Evolutionary conservation across 2,329 filamentous ascomycete genomes (phyloP).

Genomic region (Fusarium denticulatum): DNA sequence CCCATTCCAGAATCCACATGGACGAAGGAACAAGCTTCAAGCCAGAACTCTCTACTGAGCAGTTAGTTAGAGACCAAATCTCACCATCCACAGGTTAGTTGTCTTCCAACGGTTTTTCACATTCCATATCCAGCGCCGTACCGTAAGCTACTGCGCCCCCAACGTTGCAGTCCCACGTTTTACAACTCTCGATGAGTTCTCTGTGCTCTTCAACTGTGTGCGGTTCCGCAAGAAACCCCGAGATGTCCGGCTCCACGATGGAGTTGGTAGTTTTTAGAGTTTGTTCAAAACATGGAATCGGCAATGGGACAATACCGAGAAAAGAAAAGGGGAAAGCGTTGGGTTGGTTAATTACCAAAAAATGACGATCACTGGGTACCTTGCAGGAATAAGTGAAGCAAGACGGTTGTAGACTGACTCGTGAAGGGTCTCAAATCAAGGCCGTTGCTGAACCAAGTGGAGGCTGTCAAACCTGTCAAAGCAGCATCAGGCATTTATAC

Average conservation of each 20-base stretch:
- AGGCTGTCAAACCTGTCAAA: conserved; percentile 7
- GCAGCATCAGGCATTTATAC: neutral
- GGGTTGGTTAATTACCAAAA: neutral
- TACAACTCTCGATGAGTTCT: conserved; percentile 14
- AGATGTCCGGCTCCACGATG: conserved; percentile 8
- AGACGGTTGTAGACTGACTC: neutral
- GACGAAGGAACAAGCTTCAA: conserved; percentile 11
- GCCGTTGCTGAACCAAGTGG: neutral
- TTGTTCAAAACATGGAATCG: conserved; percentile 24
- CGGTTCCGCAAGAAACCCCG: conserved; percentile 12
- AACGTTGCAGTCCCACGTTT: conserved; percentile 20
- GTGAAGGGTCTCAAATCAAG: neutral
- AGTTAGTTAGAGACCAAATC: neutral
- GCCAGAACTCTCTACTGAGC: neutral
- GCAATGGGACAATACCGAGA: neutral
- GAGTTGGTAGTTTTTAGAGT: conserved; percentile 6
- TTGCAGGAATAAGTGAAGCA: neutral
- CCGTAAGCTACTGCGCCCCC: neutral
- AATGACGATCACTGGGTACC: neutral
- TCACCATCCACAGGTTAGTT: neutral
- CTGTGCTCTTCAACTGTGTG: neutral
- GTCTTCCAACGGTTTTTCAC: neutral
- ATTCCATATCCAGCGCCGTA: neutral
- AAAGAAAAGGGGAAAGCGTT: neutral
- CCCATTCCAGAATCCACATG: neutral